Base-by-base conservation (phyloP, 345 rosid species). In the Nasturtium officinale region DNA sequence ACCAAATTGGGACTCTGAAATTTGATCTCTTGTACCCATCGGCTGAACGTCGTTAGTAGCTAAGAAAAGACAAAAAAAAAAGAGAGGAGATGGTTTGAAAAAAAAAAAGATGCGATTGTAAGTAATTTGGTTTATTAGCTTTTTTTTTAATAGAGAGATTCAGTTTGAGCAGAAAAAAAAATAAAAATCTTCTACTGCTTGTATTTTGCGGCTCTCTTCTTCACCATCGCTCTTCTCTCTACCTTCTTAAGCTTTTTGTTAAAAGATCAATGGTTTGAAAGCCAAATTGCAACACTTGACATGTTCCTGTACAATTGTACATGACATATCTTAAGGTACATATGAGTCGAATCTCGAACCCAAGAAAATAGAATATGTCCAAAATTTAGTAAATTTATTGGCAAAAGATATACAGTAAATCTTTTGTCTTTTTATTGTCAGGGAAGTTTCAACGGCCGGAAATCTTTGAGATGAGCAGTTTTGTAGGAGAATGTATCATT, bases 101-200 rank as follows among this genome's bases (percentile, higher is more conserved):
- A n/a, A 23, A 53, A 3, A 20, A 53, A 25, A 54, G 69, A 52
- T 6, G 53, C 63, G 74, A 26, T 67, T 87, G 90, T 83, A 87
- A 87, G 75, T 87, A 85, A 81, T 79, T 80, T 66, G 73, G 75
- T 65, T 79, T 68, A 42, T 58, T 68, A 75, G 74, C 5, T 42
- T 43, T 61, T 75, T 12, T 52, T 61, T 67, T 42, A 60, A 48
- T 40, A 75, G 73, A 58, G 67, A 28, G 73, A 59, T 58, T 67
- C 38, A 59, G 61, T 50, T 38, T 50, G 67, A 67, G 68, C 62
- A 37, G 59, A 45, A 38, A 23, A 23, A 23, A 23, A 58, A 47
- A 25, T 65, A n/a, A n/a, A 26, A 47, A 25, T 65, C 30, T 72
- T 72, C n/a, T 38, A 11, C 63, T 38, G 61, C 61, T 52, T 28